Evolutionary conservation across 345 rosid species (phyloP).

Genomic region (Physaria fendleri): DNA sequence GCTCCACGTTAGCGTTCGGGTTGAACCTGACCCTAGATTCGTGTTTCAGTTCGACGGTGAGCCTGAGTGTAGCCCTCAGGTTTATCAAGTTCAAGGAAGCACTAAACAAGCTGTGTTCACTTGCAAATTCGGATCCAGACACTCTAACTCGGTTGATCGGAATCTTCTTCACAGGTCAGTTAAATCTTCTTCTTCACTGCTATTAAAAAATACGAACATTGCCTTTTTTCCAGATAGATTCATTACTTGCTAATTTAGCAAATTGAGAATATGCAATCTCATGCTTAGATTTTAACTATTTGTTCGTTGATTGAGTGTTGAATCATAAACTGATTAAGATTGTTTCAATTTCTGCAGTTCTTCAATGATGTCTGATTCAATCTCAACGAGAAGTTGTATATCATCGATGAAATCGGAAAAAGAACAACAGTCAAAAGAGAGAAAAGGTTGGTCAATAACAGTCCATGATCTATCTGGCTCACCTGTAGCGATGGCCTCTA

Average conservation of each 20-base stretch:
- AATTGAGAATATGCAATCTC: background rate
- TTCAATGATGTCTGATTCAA: constrained; percentile 38
- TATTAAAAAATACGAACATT: constrained; percentile 14
- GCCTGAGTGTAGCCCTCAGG: constrained; percentile 96
- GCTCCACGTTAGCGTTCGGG: constrained; percentile 48
- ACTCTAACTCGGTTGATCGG: constrained; percentile 44
- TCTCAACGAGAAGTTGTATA: constrained; percentile 36
- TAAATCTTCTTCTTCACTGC: background rate
- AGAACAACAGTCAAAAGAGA: constrained; percentile 52
- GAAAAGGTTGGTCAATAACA: constrained; percentile 92
- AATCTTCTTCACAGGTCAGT: constrained; percentile 52
- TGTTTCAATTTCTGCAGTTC: constrained; percentile 36
- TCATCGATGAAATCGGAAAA: constrained; percentile 51
- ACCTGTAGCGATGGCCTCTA: constrained; percentile 93
- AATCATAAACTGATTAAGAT: background rate
- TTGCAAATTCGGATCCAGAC: constrained; percentile 80
- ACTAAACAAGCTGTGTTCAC: constrained; percentile 88
- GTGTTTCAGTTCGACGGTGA: constrained; percentile 82
- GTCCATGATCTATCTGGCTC: constrained; percentile 96
- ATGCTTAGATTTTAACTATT: background rate
- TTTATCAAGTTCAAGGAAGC: constrained; percentile 84
- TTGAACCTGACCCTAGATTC: constrained; percentile 85
- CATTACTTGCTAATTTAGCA: constrained; percentile 5
- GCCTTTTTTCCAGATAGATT: constrained; percentile 19
- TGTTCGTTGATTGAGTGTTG: background rate